Conservation (phyloP, 73 alveolate species). For the Paramecium pentaurelia region DNA sequence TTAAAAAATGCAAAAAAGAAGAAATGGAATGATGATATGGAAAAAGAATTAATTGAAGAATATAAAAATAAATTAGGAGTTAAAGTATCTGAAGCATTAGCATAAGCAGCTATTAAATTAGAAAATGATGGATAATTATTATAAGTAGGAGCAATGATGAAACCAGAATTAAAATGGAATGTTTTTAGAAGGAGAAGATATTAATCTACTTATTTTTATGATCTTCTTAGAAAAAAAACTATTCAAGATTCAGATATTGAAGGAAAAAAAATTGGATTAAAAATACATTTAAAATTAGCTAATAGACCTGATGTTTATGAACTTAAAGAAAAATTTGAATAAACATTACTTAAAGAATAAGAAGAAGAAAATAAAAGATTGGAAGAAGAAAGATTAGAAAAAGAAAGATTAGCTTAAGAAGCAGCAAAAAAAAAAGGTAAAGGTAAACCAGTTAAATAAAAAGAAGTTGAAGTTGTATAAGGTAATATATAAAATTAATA, state of each 20-base stretch:
- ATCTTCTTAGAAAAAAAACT: constrained; percentile 40
- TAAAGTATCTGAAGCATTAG: background rate
- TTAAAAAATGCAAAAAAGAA: constrained; percentile 75
- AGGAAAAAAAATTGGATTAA: constrained; percentile 51
- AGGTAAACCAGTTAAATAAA: constrained; percentile 46
- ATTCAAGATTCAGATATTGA: constrained; percentile 53
- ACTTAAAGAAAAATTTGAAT: constrained; percentile 34
- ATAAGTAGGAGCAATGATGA: constrained; percentile 35
- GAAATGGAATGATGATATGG: constrained; percentile 86
- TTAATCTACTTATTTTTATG: background rate
- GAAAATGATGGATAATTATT: constrained; percentile 45
- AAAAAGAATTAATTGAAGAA: constrained; percentile 66
- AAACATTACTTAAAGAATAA: constrained; percentile 28
- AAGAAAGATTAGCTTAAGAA: constrained; percentile 57
- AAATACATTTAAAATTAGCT: constrained; percentile 49
- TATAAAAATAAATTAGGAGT: constrained; percentile 42
- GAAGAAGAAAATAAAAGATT: constrained; percentile 55
- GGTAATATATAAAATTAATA: background rate
- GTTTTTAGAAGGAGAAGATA: constrained; percentile 32
- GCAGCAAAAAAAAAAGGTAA: constrained; percentile 53
- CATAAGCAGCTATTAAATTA: background rate
- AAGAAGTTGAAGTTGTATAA: constrained; percentile 42
- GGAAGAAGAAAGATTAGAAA: constrained; percentile 56
- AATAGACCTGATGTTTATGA: constrained; percentile 50
- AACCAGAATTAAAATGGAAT: constrained; percentile 44